Evolutionary conservation across 129 eudicot genomes (phyloP).

Genomic region (Artemisia tridentata): DNA sequence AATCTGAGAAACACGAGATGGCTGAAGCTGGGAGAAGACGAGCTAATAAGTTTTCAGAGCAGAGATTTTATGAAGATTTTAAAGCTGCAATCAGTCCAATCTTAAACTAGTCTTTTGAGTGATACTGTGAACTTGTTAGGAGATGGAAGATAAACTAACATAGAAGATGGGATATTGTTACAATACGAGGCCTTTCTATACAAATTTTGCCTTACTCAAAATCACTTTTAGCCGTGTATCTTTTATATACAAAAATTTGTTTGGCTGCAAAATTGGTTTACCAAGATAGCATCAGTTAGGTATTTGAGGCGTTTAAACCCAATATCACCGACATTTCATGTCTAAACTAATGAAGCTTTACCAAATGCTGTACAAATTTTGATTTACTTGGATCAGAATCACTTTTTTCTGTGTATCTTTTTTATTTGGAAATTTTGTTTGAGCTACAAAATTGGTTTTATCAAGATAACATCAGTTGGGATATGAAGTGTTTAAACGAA

Average conservation of each 20-base stretch:
- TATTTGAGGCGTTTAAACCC: not conserved
- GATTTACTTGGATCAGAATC: too few species aligned
- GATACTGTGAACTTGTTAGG: conserved; percentile 25
- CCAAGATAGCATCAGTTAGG: not conserved
- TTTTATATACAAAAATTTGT: not conserved
- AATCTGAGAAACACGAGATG: conserved; percentile 59
- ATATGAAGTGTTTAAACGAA: too few species aligned
- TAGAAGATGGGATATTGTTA: conserved; percentile 15
- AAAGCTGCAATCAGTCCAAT: conserved; percentile 56
- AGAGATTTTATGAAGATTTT: conserved; percentile 79
- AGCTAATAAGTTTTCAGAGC: conserved; percentile 77
- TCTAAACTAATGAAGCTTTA: too few species aligned
- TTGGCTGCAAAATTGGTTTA: not conserved
- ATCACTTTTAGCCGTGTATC: not conserved
- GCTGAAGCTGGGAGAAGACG: conserved; percentile 86
- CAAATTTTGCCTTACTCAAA: not conserved
- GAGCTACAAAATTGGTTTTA: too few species aligned
- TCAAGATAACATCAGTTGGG: too few species aligned
- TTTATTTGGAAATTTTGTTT: too few species aligned
- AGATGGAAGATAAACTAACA: conserved; percentile 13
- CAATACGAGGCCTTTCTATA: not conserved
- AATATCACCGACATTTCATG: not conserved
- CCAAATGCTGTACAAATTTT: too few species aligned
- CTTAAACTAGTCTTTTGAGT: conserved; percentile 21
- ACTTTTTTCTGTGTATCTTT: too few species aligned